Conservation (phyloP, 148 eudicot genomes). For the Limonium bicolor region DNA sequence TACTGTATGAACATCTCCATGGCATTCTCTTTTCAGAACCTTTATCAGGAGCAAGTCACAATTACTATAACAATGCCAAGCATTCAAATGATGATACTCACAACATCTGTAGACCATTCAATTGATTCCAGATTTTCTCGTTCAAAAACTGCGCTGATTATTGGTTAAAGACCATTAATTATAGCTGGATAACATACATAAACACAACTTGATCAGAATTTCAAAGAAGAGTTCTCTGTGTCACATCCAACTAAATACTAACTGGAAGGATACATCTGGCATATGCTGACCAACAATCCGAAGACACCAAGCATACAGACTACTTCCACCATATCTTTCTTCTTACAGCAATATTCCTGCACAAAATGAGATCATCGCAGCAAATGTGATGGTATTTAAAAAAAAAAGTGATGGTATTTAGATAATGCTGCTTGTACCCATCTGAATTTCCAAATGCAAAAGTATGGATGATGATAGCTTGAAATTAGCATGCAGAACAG, state of each 20-base stretch:
- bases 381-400: too few relatives aligned
- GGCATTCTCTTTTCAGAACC: too few relatives aligned
- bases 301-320: conserved; percentile 67
- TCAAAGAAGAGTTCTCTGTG: too few relatives aligned
- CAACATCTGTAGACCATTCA: conserved; percentile 54
- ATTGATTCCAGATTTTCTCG: conserved; percentile 42
- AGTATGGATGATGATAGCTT: background rate
- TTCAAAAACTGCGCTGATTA: conserved; percentile 44
- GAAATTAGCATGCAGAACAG: background rate
- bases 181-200: background rate
- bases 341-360: conserved; percentile 82
- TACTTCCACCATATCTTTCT: conserved; percentile 57
- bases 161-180: conserved; percentile 19
- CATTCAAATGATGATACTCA: conserved; percentile 17
- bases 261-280: conserved; percentile 82
- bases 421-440: too few relatives aligned
- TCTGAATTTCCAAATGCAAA: too few relatives aligned
- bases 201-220: too few relatives aligned
- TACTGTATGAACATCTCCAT: too few relatives aligned
- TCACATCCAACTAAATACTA: too few relatives aligned
- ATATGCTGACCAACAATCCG: conserved; percentile 49
- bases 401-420: too few relatives aligned
- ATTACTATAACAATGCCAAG: too few relatives aligned
- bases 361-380: too few relatives aligned
- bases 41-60: too few relatives aligned